Evolutionary conservation across 176 grass and related monocot genomes (phyloP), one percentile per base, ranked within the genome.

Genomic region (barley (Hordeum vulgare)): DNA sequence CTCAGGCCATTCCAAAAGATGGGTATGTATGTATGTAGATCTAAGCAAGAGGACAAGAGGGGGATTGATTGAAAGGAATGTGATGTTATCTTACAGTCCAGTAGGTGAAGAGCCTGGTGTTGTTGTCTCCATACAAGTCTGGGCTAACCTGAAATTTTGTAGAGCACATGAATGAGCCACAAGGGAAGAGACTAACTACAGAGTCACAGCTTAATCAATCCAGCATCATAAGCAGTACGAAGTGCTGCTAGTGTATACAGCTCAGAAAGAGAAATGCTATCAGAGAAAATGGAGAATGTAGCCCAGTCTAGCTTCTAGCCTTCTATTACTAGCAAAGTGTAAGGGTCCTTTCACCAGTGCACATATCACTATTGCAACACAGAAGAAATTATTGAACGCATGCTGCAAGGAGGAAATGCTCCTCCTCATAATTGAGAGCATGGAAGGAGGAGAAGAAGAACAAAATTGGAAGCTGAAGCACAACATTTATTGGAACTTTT

Each of bases 21-120:
- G 7, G 15, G 47, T 51, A 51, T 51, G 47, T 51, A 0, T 51
- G 5, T 1, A 2, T 51, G 47, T 51, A 51, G 47, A 51, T 51
- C 47, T 18, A 51, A 18, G 47, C 42, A 83, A 13, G 42, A 64
- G 51, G 71, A 74, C 61, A 85, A 83, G 84, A 84, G 71, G 31
- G 72, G 31, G n/a, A 75, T 76, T 28, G 51, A 88, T 79, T 78
- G 54, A 74, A 74, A 80, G 78, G 64, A 83, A 81, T 78, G 73
- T 66, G 41, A 36, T 68, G 63, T 68, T 64, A 80, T 89, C 91
- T 94, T 90, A 94, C 94, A 66, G 94, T 97, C 91, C 89, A 97
- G 66, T 94, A 94, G 81, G 94, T 97, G 71, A 97, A 97, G 21
- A 97, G 89, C 33, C 91, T 94, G 74, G 91, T 97, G 85, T 91